Base-by-base conservation (phyloP, 305 asterid genomes). In the Petunia hybrid region DNA sequence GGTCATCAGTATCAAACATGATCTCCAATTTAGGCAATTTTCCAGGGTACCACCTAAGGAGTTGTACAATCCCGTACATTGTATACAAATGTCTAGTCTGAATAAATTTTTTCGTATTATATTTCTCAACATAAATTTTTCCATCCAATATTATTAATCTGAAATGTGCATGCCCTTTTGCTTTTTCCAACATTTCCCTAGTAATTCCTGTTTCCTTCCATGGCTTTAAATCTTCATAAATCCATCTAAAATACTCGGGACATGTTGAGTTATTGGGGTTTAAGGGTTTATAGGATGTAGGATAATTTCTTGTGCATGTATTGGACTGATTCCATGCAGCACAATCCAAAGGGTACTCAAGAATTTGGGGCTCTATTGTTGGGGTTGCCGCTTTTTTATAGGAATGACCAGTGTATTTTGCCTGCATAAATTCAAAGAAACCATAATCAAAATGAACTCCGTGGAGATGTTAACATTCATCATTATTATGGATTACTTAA, bases 221-320 rank as follows among this genome's bases (percentile, higher is more conserved):
- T 61, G 81, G 98, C 82, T 85, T 85, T 16, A 96, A 84, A 81
- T 96, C 99, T 68, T 93, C 94, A 85, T 94, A 92, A 40, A 96
- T 96, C 98, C 98, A 94, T 85, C 95, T 77, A 68, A 87, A 87
- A 70, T 89, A 94, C 6, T 90, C 94, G 9, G 99, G 99, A 86
- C 99, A 96, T 22, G 88, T 80, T 31, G 76, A 39, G 39, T 35
- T 53, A 40, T 45, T 53, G 43, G 53, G 76, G 76, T 66, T 36
- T 39, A 48, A 40, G 10, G 61, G 46, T 46, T 63, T 53, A 56
- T 79, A 38, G 48, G 89, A 56, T 57, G 22, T 67, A 74, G 93
- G 94, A 85, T 94, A 88, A 76, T 79, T 85, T 48, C 51, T 67
- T 31, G 97, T 92, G 82, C 99, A 95, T 75, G 87, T 80, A n/a